A percentile compares a stretch with the other conserved stretches of the same genome.
These are phyloP conservation scores for Tylopilus plumbeoviolaceoides DNA, from an alignment of 768 basidiomycete species.

Conservation along the genomic window DNA sequence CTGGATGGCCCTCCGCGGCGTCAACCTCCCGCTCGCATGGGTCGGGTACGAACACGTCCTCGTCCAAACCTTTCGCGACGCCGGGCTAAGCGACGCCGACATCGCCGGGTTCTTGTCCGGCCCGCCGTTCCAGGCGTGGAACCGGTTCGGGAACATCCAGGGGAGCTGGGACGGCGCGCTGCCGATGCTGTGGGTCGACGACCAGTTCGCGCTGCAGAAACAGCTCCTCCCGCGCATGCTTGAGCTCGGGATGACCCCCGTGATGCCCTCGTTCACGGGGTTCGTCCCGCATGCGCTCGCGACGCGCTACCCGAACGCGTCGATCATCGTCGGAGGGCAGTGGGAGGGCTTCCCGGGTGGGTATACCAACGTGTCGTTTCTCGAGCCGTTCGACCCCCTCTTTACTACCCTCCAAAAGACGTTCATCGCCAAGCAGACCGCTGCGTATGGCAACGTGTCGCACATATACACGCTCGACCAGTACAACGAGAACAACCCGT, in stretches of 20 bases:
- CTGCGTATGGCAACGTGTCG: constrained; percentile 35
- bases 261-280: constrained; percentile 40
- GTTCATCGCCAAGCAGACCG: constrained; percentile 37
- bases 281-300: constrained; percentile 36
- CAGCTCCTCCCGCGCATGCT: constrained; percentile 35
- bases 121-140: constrained; percentile 20
- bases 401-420: constrained; percentile 34
- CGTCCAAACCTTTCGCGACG: constrained; percentile 34
- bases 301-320: constrained; percentile 31
- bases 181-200: constrained; percentile 35
- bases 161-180: constrained; percentile 32
- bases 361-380: constrained; percentile 37
- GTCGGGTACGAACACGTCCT: constrained; percentile 38
- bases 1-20: constrained; percentile 39
- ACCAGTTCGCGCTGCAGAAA: constrained; percentile 37
- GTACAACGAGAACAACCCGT: constrained; percentile 41
- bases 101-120: constrained; percentile 35
- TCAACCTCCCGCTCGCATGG: constrained; percentile 42
- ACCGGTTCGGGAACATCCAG: too few relatives aligned
- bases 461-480: constrained; percentile 44
- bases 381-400: constrained; percentile 38
- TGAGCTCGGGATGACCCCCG: constrained; percentile 41
- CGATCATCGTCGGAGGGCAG: constrained; percentile 32
- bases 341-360: constrained; percentile 31
- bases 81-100: constrained; percentile 33